Percentiles rank a stretch among this genome's conserved stretches.
Conservation (phyloP, 306 rosid species). For the Trichosanthes truncata region DNA sequence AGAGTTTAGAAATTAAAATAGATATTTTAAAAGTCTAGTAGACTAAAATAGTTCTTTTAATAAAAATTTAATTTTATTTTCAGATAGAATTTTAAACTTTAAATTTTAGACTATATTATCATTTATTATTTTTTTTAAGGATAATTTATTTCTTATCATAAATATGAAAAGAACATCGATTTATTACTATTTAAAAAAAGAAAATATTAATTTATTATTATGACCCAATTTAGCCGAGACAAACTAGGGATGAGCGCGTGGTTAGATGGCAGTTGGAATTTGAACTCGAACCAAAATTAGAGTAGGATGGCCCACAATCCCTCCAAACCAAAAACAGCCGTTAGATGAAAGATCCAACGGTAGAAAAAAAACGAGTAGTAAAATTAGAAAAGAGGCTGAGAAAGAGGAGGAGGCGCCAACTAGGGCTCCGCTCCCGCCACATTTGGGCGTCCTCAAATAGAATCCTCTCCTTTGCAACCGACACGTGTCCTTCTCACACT, state of each 20-base stretch:
- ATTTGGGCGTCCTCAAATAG: slow-evolving; percentile 25
- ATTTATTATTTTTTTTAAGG: background rate
- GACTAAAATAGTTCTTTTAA: no score
- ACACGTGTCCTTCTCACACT: slow-evolving; percentile 37
- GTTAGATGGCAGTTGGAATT: background rate
- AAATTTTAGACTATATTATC: background rate
- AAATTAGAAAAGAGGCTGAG: background rate
- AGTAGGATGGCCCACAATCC: background rate
- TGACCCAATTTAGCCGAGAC: background rate
- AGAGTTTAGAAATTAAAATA: no score
- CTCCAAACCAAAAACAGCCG: background rate
- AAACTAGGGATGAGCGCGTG: background rate
- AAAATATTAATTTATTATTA: no score
- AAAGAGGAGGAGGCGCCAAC: background rate
- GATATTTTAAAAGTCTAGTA: no score
- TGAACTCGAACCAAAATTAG: background rate
- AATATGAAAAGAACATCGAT: background rate
- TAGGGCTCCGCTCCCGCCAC: slow-evolving; percentile 50
- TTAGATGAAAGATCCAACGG: background rate
- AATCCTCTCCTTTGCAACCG: slow-evolving; percentile 8
- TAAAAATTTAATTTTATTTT: no score
- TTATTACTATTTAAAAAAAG: no score
- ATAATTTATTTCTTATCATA: no score
- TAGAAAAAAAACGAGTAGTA: background rate
- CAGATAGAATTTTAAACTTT: no score